Percentiles rank a stretch among this genome's conserved stretches.
Evolutionary conservation across 768 basidiomycete species (phyloP).

Genomic region (Suillus subaureus): DNA sequence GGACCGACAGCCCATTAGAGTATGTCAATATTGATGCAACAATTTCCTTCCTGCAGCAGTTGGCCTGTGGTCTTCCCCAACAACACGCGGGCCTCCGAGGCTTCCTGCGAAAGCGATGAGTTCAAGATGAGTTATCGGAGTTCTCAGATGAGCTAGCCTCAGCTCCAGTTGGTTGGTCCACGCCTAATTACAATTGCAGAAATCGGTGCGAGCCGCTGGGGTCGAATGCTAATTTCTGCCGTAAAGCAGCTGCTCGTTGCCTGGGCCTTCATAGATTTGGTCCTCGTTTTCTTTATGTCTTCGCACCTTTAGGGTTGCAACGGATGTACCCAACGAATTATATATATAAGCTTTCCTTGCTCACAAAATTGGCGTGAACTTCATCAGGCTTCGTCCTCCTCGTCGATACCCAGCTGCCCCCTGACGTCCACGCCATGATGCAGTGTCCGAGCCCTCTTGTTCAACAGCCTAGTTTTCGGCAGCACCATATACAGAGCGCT

Average conservation of each 20-base stretch:
- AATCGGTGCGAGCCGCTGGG: constrained; percentile 21
- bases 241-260: constrained; percentile 13
- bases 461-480: constrained; percentile 19
- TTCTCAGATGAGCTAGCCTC: constrained; percentile 10
- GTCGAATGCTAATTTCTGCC: constrained; percentile 29
- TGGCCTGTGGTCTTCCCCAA: constrained; percentile 2
- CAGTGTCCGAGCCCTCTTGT: constrained; percentile 13
- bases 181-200: constrained; percentile 1
- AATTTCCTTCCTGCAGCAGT: constrained; percentile 6
- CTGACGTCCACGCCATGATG: constrained; percentile 9
- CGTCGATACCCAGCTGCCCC: constrained; percentile 8
- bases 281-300: constrained; percentile 21
- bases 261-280: constrained; percentile 21
- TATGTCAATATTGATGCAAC: constrained; percentile 24
- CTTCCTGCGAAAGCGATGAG: constrained; percentile 20
- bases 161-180: constrained; percentile 6
- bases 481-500: constrained; percentile 17
- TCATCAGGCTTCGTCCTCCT: constrained; percentile 11
- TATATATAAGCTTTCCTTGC: constrained; percentile 24
- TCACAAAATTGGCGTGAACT: constrained; percentile 11
- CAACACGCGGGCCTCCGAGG: constrained; percentile 18
- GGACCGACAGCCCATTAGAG: constrained; percentile 20
- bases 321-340: constrained; percentile 10
- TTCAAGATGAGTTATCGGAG: constrained; percentile 17
- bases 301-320: constrained; percentile 17